phyloP scores from a whole-genome alignment of 352 stramenopile species.

The Globisporangium alternatum region DNA sequence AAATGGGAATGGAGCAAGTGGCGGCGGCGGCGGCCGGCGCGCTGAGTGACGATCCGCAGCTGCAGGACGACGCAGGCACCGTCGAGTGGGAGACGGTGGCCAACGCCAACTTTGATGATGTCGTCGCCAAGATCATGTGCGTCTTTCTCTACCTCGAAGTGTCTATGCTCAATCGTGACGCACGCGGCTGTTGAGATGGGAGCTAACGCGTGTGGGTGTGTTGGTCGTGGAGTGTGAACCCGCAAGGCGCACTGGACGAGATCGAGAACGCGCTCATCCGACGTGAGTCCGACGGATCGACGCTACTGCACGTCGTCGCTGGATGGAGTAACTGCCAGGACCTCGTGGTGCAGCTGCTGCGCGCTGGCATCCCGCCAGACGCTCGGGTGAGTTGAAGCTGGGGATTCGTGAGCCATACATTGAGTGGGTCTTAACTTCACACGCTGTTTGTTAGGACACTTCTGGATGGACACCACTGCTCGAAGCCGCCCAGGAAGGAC shows the following conservation, averaged over 20 bases:
- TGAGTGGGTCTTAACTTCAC: background rate
- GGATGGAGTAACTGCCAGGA: constrained; percentile 54
- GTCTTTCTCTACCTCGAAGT: background rate
- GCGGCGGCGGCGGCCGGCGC: background rate
- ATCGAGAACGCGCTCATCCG: constrained; percentile 26
- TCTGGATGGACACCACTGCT: constrained; percentile 60
- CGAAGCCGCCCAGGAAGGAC: constrained; percentile 56
- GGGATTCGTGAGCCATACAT: background rate
- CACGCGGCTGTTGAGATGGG: background rate
- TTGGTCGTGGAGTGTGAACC: constrained; percentile 30
- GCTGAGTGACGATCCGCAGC: background rate
- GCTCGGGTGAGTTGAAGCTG: constrained; percentile 17
- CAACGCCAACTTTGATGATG: constrained; percentile 19
- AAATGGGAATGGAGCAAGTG: background rate
- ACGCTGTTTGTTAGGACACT: constrained; percentile 21
- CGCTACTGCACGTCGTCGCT: constrained; percentile 53
- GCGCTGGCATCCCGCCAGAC: constrained; percentile 34
- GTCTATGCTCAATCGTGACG: background rate
- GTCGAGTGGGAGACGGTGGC: constrained; percentile 12
- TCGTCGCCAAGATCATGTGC: constrained; percentile 22
- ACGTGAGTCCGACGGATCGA: constrained; percentile 44
- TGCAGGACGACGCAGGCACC: background rate
- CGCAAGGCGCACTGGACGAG: constrained; percentile 28
- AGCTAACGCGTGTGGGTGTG: background rate
- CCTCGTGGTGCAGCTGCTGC: constrained; percentile 41